These are phyloP conservation scores for Thoreauomyces humboldtii DNA, from an alignment of 192 early-diverging fungal species.

Conservation along the genomic window DNA sequence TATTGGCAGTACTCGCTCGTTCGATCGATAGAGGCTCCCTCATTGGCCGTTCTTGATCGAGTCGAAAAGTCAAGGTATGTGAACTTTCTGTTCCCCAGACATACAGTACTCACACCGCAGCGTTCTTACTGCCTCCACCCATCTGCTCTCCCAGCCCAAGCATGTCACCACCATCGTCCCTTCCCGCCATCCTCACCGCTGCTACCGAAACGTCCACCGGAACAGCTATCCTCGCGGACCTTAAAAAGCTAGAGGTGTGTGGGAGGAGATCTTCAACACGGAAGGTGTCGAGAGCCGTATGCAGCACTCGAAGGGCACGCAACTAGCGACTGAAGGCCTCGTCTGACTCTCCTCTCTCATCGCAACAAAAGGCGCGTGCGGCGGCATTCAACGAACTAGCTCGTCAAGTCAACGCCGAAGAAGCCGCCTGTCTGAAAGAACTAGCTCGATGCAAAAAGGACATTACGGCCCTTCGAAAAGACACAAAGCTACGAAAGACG, in stretches of 20 bases:
- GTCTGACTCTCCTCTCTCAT: background rate
- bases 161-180: too few species aligned
- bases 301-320: background rate
- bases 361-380: constrained; percentile 23
- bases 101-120: too few species aligned
- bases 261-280: background rate
- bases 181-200: too few species aligned
- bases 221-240: background rate
- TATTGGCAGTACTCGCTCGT: too few species aligned
- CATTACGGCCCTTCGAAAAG: background rate
- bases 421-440: constrained; percentile 34
- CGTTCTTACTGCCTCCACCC: too few species aligned
- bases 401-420: constrained; percentile 34
- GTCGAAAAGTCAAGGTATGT: too few species aligned
- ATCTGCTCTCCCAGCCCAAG: too few species aligned
- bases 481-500: constrained; percentile 5
- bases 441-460: constrained; percentile 5
- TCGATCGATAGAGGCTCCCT: too few species aligned
- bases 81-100: too few species aligned
- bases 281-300: background rate
- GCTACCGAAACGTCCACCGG: too few species aligned
- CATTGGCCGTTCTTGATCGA: too few species aligned
- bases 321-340: background rate
- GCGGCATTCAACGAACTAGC: constrained; percentile 37
- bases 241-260: constrained; percentile 11